A percentile compares a stretch with the other conserved stretches of the same genome.
These are phyloP conservation scores for Marasmius sp. DNA, from an alignment of 1,284 basidiomycete species.

Conservation along the genomic window DNA sequence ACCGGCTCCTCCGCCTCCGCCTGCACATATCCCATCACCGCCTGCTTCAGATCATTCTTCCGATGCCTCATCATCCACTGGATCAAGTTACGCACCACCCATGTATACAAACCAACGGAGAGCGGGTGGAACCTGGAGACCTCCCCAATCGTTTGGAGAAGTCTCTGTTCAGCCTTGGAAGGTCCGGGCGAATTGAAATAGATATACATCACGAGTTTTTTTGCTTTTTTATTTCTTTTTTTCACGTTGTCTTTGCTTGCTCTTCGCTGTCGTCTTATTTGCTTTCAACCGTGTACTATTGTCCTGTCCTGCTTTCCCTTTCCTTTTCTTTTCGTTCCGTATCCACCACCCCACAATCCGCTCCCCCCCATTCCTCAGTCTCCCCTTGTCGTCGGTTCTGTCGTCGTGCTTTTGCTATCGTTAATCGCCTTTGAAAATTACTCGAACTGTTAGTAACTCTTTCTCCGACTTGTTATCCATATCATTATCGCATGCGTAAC, in stretches of 20 bases:
- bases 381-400: conserved; percentile 5
- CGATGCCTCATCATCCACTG: not conserved
- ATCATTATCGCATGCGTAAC: conserved; percentile 4
- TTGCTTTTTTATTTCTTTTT: not conserved
- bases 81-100: not conserved
- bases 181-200: conserved; percentile 25
- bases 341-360: not conserved
- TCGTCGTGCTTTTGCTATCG: conserved; percentile 1
- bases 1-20: conserved; percentile 55
- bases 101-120: not conserved
- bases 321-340: not conserved
- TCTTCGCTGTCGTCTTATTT: conserved; percentile 5
- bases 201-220: not conserved
- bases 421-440: not conserved
- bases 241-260: not conserved
- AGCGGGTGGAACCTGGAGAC: not conserved
- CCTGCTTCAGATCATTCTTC: conserved; percentile 26
- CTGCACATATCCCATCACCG: not conserved
- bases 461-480: not conserved
- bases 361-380: not conserved
- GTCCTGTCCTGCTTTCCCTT: conserved; percentile 13
- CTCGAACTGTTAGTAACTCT: not conserved
- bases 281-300: conserved; percentile 18
- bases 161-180: conserved; percentile 19
- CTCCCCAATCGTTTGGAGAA: not conserved